Conservation (phyloP, 345 rosid genomes). For the Geranium brycei region DNA sequence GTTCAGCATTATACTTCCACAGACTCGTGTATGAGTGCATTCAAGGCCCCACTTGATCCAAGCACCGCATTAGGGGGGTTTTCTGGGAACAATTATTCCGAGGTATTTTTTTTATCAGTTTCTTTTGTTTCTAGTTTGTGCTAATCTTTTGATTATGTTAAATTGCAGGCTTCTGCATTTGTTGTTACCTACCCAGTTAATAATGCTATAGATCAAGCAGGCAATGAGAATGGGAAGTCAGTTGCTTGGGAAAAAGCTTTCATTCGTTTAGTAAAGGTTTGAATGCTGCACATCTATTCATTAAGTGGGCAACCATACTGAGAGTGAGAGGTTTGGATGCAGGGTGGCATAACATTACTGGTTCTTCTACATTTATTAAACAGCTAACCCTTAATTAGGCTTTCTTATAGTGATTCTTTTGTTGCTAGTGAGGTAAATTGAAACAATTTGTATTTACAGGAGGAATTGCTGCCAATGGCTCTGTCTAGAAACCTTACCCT, state of each 20-base stretch:
- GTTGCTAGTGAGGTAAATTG: neutral
- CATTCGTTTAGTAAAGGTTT: slow-evolving; percentile 75
- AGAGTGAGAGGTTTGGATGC: neutral
- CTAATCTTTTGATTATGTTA: slow-evolving; percentile 11
- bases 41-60: slow-evolving; percentile 93
- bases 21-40: slow-evolving; percentile 77
- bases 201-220: slow-evolving; percentile 54
- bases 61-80: slow-evolving; percentile 92
- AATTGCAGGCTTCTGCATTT: slow-evolving; percentile 84
- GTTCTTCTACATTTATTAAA: too few relatives aligned
- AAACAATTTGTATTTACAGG: slow-evolving; percentile 28
- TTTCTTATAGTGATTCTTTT: neutral
- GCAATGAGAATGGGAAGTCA: slow-evolving; percentile 48
- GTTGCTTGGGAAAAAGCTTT: slow-evolving; percentile 93
- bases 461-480: slow-evolving; percentile 58
- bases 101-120: slow-evolving; percentile 32
- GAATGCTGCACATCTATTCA: slow-evolving; percentile 8
- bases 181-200: slow-evolving; percentile 82
- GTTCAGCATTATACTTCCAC: slow-evolving; percentile 82
- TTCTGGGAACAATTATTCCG: slow-evolving; percentile 66
- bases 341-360: neutral
- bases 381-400: neutral
- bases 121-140: neutral
- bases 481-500: slow-evolving; percentile 67
- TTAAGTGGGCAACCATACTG: neutral